Evolutionary conservation across 2,329 filamentous ascomycete genomes (phyloP), one percentile per base, ranked within the genome.

Genomic region (Dactylellina sp.): DNA sequence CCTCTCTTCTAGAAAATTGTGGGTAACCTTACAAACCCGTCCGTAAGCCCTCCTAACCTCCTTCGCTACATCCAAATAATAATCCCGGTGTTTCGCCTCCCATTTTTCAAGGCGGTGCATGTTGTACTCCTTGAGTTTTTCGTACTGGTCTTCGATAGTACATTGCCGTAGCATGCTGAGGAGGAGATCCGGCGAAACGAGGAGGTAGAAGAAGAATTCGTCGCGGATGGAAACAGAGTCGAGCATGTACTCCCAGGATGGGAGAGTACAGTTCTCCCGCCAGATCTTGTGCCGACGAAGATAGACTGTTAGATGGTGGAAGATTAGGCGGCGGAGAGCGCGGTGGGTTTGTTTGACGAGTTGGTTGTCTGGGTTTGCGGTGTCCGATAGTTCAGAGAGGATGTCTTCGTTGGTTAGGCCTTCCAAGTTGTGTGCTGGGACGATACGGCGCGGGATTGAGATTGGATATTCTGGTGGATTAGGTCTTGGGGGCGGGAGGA

Each of bases 1-100:
- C 6, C 16, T 59, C 39, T 18, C 37, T 12, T 28, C 37, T 7
- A 68, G 14, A 35, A 28, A 28, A 9, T 25, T 5, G 25, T 68
- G 63, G 3, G 63, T 53, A 18, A 46, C 11, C 9, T 52, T 6
- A 28, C 46, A 60, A 3, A 53, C 35, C 3, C 11, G 9, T 6
- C 11, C 18, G 37, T 70, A 70, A 16, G 9, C n/a, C 16, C 18
- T 39, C n/a, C 64, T 46, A 1, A 70, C n/a, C 5, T 70, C 55
- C 18, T 12, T 24, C 7, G 64, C 24, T 6, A 61, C 12, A 14
- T 20, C 16, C 1, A 22, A 2, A 47, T 32, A 35, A 12, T 7
- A 2, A 11, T 28, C 57, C 18, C n/a, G 3, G 9, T 49, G 24
- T 9, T 25, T 57, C 16, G 4, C 28, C 11, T n/a, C 39, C 20